Percentiles rank a stretch among this genome's conserved stretches.
Conservation (phyloP, 441 rosid genomes). For the Syzygium malaccense region DNA sequence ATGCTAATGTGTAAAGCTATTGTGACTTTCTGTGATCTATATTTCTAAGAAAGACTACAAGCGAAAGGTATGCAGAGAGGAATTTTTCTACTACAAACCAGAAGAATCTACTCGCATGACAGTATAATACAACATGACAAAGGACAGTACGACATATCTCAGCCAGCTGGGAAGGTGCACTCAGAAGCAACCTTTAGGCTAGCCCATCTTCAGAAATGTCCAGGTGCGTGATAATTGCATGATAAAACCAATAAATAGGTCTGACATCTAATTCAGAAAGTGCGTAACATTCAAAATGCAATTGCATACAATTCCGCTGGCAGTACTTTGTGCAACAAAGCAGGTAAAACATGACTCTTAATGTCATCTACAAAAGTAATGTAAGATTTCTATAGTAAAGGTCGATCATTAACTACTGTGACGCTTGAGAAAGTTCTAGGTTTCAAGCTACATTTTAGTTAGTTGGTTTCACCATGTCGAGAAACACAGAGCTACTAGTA, state of each 20-base stretch:
- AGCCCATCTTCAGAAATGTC: neutral
- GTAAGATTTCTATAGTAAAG: neutral
- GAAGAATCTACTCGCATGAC: neutral
- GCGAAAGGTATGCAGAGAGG: neutral
- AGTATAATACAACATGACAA: neutral
- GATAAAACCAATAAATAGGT: neutral
- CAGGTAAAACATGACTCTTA: neutral
- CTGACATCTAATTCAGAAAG: neutral
- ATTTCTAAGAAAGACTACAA: neutral
- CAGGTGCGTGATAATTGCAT: neutral
- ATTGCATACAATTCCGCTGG: neutral
- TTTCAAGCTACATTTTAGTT: neutral
- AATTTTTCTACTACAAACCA: neutral
- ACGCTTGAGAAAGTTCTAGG: neutral
- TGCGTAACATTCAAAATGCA: neutral
- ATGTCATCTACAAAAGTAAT: neutral
- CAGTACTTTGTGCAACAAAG: neutral
- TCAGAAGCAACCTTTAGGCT: neutral
- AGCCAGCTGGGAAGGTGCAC: neutral
- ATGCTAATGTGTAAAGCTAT: neutral
- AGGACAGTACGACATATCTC: neutral
- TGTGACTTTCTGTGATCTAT: neutral
- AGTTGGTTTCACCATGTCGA: neutral
- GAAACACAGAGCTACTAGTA: neutral
- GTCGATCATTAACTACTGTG: neutral